These are phyloP conservation scores for Yamadazyma sp. DNA, from an alignment of 1,139 yeast species.

Conservation along the genomic window DNA sequence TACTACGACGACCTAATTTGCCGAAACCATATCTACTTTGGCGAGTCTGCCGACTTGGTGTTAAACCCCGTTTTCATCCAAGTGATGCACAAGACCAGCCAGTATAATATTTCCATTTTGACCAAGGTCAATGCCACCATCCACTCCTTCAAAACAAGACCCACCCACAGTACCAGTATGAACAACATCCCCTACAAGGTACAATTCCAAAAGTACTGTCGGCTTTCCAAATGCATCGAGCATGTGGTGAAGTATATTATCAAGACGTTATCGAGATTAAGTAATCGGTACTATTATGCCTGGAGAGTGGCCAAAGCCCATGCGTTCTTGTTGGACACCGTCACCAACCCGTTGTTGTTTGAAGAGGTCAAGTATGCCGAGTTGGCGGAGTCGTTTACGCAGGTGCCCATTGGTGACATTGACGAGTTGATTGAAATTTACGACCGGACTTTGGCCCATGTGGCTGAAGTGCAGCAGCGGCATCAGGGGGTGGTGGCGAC, in stretches of 20 bases:
- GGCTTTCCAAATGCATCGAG: slow-evolving; percentile 21
- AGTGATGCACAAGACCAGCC: slow-evolving; percentile 32
- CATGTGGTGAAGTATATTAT: slow-evolving; percentile 22
- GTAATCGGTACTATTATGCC: slow-evolving; percentile 43
- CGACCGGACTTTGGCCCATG: slow-evolving; percentile 7
- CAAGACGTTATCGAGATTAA: slow-evolving; percentile 27
- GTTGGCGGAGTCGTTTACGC: slow-evolving; percentile 3
- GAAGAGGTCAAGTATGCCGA: slow-evolving; percentile 7
- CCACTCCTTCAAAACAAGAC: slow-evolving; percentile 19
- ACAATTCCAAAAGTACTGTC: slow-evolving; percentile 21
- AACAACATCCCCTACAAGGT: slow-evolving; percentile 16
- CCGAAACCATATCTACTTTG: slow-evolving; percentile 32
- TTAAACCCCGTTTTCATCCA: slow-evolving; percentile 33
- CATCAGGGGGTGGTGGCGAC: too few relatives aligned
- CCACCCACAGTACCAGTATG: slow-evolving; percentile 21
- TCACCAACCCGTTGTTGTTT: slow-evolving; percentile 25
- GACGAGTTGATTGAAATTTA: slow-evolving; percentile 12
- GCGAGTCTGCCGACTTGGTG: slow-evolving; percentile 35
- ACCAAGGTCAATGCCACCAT: slow-evolving; percentile 23
- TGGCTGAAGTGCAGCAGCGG: too few relatives aligned
- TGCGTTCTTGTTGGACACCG: slow-evolving; percentile 24
- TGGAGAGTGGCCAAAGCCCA: slow-evolving; percentile 45
- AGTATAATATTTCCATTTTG: slow-evolving; percentile 24
- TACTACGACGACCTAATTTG: slow-evolving; percentile 26
- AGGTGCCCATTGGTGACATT: slow-evolving; percentile 9